Evolutionary conservation across 176 grass and related monocot species (phyloP).

Genomic region (Triticum aestivum): IWGSC_CS_RefSeq_v2.1 NC_057807.1:444041516-444042015

Average conservation of each 20-base stretch:
- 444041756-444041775: background rate
- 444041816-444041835: slow-evolving; percentile 12
- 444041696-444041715: too few relatives aligned
- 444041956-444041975: slow-evolving; percentile 80
- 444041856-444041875: background rate
- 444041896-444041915: slow-evolving; percentile 27
- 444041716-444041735: too few relatives aligned
- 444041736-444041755: too few relatives aligned
- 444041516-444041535: too few relatives aligned
- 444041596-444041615: too few relatives aligned
- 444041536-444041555: too few relatives aligned
- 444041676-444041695: too few relatives aligned
- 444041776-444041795: background rate
- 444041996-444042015: slow-evolving; percentile 97
- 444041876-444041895: background rate
- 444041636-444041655: too few relatives aligned
- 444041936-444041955: slow-evolving; percentile 69
- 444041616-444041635: too few relatives aligned
- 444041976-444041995: slow-evolving; percentile 98
- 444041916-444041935: slow-evolving; percentile 27
- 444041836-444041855: background rate
- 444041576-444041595: too few relatives aligned
- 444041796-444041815: background rate
- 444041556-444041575: too few relatives aligned
- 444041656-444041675: too few relatives aligned